Conservation (phyloP, 768 basidiomycete genomes). For the Termitomyces sp. region DNA sequence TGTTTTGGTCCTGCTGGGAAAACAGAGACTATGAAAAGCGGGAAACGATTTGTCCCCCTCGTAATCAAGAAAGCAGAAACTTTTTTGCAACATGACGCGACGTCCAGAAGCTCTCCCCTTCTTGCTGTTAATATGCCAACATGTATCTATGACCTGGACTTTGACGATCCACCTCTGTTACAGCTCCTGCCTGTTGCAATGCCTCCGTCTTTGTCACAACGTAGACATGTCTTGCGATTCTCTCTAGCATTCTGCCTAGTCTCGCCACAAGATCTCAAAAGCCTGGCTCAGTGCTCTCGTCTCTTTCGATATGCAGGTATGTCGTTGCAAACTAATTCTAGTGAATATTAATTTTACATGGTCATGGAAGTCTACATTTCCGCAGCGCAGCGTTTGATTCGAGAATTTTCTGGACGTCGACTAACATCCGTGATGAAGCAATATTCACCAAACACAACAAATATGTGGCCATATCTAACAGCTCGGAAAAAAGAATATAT, state of each 20-base stretch:
- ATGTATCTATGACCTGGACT: slow-evolving; percentile 27
- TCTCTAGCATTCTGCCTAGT: slow-evolving; percentile 50
- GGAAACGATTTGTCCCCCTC: slow-evolving; percentile 26
- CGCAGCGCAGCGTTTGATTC: slow-evolving; percentile 41
- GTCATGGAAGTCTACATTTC: slow-evolving; percentile 54
- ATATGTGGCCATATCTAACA: slow-evolving; percentile 70
- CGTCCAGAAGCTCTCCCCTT: no score
- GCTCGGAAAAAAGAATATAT: slow-evolving; percentile 39
- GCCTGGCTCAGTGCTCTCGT: slow-evolving; percentile 50
- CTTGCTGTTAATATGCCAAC: not conserved
- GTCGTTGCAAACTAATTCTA: slow-evolving; percentile 8
- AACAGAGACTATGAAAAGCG: not conserved
- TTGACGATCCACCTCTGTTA: slow-evolving; percentile 17
- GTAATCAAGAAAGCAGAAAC: slow-evolving; percentile 8
- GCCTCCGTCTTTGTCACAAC: slow-evolving; percentile 54
- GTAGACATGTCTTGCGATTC: slow-evolving; percentile 47
- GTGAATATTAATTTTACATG: slow-evolving; percentile 4
- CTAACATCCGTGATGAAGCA: slow-evolving; percentile 30
- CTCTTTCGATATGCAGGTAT: slow-evolving; percentile 61
- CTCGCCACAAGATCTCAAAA: slow-evolving; percentile 32
- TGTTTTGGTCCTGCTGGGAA: not conserved
- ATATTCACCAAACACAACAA: slow-evolving; percentile 41
- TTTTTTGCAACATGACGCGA: not conserved
- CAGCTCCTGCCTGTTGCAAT: slow-evolving; percentile 38
- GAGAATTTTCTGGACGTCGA: slow-evolving; percentile 44